phyloP scores from a whole-genome alignment of 148 eudicot species.

The Fagopyrum homotropicum region DNA sequence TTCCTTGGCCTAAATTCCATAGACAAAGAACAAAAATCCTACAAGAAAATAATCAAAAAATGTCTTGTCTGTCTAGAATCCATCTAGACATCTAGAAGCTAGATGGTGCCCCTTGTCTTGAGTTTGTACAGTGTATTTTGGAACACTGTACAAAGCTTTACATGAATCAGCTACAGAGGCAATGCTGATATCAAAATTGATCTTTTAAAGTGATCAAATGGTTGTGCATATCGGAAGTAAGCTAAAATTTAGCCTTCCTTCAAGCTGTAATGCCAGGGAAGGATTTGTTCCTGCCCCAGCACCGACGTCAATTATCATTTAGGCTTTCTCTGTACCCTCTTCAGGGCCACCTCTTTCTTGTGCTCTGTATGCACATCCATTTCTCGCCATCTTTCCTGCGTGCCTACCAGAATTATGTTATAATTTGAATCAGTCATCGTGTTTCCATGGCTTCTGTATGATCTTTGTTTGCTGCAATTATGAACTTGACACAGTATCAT shows the following conservation, averaged over 20 bases:
- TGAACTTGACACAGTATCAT: background rate
- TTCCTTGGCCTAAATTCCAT: too few relatives aligned
- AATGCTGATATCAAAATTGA: background rate
- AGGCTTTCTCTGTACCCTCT: background rate
- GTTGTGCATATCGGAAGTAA: background rate
- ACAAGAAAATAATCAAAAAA: too few relatives aligned
- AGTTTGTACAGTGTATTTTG: too few relatives aligned
- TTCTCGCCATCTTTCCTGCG: background rate
- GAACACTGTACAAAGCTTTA: background rate
- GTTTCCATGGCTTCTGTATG: background rate
- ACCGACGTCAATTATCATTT: background rate
- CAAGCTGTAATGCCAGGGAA: background rate
- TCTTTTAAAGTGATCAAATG: background rate
- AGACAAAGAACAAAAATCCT: too few relatives aligned
- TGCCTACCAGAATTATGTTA: constrained; percentile 2
- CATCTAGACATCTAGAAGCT: too few relatives aligned
- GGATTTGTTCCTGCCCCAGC: background rate
- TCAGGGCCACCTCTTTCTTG: background rate
- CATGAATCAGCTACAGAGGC: background rate
- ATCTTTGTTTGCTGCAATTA: background rate
- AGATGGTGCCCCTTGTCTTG: too few relatives aligned
- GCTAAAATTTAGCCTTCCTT: background rate
- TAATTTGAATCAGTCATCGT: background rate
- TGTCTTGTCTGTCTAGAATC: too few relatives aligned
- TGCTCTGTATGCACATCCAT: background rate